Evolutionary conservation across 2,329 filamentous ascomycete species (phyloP).

Genomic region (Xylaria sp.): DNA sequence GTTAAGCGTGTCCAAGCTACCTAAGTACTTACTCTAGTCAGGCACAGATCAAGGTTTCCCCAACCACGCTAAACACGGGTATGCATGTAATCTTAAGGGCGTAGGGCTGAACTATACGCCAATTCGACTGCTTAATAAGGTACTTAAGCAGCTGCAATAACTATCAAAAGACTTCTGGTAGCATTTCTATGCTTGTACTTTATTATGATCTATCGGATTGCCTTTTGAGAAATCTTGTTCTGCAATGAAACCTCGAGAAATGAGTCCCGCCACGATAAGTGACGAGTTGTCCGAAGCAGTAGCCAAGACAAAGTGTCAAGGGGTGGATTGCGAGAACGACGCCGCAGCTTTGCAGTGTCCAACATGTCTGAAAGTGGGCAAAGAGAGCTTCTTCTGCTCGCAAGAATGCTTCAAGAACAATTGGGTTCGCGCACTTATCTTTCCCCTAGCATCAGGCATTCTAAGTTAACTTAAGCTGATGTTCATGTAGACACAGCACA

Average conservation of each 20-base stretch:
- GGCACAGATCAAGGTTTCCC: background rate
- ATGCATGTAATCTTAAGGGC: constrained; percentile 30
- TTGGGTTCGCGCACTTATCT: constrained; percentile 75
- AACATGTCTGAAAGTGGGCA: constrained; percentile 88
- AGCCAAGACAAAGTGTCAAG: constrained; percentile 77
- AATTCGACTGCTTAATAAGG: background rate
- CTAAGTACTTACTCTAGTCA: background rate
- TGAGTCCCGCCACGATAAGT: background rate
- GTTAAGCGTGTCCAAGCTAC: background rate
- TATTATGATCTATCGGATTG: background rate
- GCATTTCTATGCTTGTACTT: background rate
- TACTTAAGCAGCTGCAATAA: background rate
- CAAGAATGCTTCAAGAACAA: constrained; percentile 99
- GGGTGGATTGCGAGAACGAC: constrained; percentile 85
- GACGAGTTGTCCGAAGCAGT: constrained; percentile 54
- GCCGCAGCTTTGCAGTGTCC: constrained; percentile 91
- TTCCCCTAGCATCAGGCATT: background rate
- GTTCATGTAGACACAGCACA: constrained; percentile 76
- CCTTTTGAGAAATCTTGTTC: background rate
- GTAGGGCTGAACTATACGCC: constrained; percentile 16
- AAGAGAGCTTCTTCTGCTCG: constrained; percentile 95
- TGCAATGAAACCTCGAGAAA: background rate
- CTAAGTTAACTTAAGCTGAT: background rate
- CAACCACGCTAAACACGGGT: background rate
- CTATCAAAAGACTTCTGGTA: background rate